Evolutionary conservation across 2,329 filamentous ascomycete genomes (phyloP).

Genomic region (Keithomyces neogunnii): DNA sequence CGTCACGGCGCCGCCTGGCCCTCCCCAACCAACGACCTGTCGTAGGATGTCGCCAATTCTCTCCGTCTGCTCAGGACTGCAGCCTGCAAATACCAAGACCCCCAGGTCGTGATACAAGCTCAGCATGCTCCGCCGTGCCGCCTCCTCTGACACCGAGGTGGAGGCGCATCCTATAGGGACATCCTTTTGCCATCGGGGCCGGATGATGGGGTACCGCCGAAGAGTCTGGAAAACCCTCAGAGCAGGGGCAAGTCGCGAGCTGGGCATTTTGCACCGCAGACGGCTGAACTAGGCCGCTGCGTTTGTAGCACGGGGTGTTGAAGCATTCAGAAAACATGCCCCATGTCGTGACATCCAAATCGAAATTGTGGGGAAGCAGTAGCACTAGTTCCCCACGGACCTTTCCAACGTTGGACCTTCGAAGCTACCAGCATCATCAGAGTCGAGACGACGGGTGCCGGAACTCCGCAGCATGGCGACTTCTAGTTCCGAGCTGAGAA

Average conservation of each 20-base stretch:
- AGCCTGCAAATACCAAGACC: constrained; percentile 21
- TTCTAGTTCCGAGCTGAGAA: constrained; percentile 52
- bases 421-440: not conserved
- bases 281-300: too few species aligned
- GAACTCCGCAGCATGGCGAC: constrained; percentile 14
- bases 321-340: too few species aligned
- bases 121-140: constrained; percentile 1
- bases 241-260: constrained; percentile 9
- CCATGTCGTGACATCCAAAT: too few species aligned
- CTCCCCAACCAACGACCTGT: constrained; percentile 8
- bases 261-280: not conserved
- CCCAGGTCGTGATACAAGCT: constrained; percentile 24
- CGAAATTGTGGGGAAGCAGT: too few species aligned
- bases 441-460: not conserved
- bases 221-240: constrained; percentile 15
- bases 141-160: not conserved
- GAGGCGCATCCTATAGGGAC: constrained; percentile 8
- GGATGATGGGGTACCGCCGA: constrained; percentile 11
- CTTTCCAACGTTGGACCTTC: not conserved
- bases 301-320: too few species aligned
- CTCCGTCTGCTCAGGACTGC: constrained; percentile 11
- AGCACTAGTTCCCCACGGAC: too few species aligned
- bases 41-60: constrained; percentile 16
- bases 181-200: constrained; percentile 11
- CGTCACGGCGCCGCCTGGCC: constrained; percentile 8